A percentile compares a stretch with the other conserved stretches of the same genome.
Conservation (phyloP, 2,329 filamentous ascomycete species). For the Xylariales sp. region DNA sequence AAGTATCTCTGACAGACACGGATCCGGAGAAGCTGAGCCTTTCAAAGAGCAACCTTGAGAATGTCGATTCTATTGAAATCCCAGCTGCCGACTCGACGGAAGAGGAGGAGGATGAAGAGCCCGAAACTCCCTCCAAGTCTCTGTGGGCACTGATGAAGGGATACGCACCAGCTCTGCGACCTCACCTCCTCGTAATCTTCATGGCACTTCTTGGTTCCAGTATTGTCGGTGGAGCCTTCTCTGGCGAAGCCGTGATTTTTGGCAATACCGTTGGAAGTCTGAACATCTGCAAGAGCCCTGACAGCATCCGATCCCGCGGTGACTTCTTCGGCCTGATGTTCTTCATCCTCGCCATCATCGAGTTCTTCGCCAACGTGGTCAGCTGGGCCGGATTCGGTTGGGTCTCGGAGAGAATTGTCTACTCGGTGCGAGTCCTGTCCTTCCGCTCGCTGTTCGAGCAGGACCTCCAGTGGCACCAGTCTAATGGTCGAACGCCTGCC, state of each 20-base stretch:
- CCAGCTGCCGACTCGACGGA: neutral
- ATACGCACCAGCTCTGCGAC: neutral
- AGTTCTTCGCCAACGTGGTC: constrained; percentile 54
- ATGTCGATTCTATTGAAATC: constrained; percentile 6
- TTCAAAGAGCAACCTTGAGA: no score
- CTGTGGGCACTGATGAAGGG: neutral
- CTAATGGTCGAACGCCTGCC: constrained; percentile 42
- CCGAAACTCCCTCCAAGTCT: neutral
- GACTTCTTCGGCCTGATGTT: constrained; percentile 54
- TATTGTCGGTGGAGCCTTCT: constrained; percentile 54
- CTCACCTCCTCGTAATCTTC: neutral
- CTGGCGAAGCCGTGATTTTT: constrained; percentile 54
- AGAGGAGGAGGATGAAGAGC: constrained; percentile 9
- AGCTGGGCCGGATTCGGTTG: constrained; percentile 54
- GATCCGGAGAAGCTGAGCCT: no score
- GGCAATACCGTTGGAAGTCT: constrained; percentile 55
- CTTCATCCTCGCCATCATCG: constrained; percentile 56
- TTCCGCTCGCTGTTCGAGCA: constrained; percentile 54
- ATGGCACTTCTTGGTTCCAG: constrained; percentile 28
- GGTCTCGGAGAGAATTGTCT: constrained; percentile 53
- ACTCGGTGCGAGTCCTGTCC: constrained; percentile 49
- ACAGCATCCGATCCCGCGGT: constrained; percentile 43
- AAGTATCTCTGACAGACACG: constrained; percentile 22
- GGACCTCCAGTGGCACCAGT: constrained; percentile 56
- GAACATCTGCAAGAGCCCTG: constrained; percentile 45